phyloP scores from a whole-genome alignment of 192 early-diverging fungal species.

The Umbelopsis sp. region DNA sequence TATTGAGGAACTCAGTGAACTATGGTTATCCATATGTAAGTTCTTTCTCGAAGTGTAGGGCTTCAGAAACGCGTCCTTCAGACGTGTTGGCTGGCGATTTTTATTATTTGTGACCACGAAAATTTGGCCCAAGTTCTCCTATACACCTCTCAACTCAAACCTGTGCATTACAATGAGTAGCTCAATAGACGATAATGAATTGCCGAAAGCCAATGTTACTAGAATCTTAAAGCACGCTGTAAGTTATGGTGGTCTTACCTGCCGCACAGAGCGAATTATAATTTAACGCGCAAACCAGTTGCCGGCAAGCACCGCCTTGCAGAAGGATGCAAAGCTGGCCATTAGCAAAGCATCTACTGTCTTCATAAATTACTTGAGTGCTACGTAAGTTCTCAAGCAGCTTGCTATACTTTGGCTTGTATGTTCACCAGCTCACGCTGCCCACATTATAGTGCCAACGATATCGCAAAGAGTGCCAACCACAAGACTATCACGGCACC shows the following conservation, averaged over 20 bases:
- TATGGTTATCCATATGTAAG: slow-evolving; percentile 11
- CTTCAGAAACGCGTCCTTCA: not conserved
- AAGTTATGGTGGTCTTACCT: slow-evolving; percentile 14
- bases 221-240: slow-evolving; percentile 52
- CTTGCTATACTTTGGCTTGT: not conserved
- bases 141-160: not conserved
- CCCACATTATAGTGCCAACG: slow-evolving; percentile 45
- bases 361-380: slow-evolving; percentile 54
- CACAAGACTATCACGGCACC: slow-evolving; percentile 52
- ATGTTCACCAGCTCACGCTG: not conserved
- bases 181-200: slow-evolving; percentile 53
- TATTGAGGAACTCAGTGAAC: not conserved
- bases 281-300: slow-evolving; percentile 35
- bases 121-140: not conserved
- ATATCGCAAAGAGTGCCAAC: slow-evolving; percentile 44
- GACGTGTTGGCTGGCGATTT: not conserved
- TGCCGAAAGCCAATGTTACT: slow-evolving; percentile 51
- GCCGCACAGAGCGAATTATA: not conserved
- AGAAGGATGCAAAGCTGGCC: slow-evolving; percentile 53
- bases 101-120: slow-evolving; percentile 17
- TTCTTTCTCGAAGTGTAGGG: not conserved
- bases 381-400: slow-evolving; percentile 39
- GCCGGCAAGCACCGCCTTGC: slow-evolving; percentile 51
- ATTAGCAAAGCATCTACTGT: slow-evolving; percentile 54
- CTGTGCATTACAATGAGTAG: not conserved